A percentile compares a stretch with the other conserved stretches of the same genome.
Conservation (phyloP, 202 grass and related monocot genomes). For the Zoysia matrella region DNA sequence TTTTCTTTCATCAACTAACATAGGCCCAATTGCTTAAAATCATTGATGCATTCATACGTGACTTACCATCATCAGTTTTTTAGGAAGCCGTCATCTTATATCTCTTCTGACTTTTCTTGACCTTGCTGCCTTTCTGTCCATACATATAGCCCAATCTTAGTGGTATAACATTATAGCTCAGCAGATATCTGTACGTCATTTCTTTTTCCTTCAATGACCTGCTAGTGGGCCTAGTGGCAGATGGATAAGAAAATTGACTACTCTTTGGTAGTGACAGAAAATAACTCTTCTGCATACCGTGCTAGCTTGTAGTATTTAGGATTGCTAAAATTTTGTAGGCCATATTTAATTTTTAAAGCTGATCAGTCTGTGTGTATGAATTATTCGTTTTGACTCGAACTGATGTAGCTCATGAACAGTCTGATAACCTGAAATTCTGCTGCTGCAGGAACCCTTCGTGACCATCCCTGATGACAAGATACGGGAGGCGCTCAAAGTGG, state of each 20-base stretch:
- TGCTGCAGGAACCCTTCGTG: too few relatives aligned
- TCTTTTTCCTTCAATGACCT: too few relatives aligned
- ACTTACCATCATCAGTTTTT: constrained; percentile 2
- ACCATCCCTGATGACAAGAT: too few relatives aligned
- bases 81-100: constrained; percentile 13
- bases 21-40: constrained; percentile 25
- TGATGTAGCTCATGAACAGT: not conserved
- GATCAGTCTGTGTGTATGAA: not conserved
- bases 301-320: not conserved
- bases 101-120: constrained; percentile 19
- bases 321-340: not conserved
- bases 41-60: not conserved
- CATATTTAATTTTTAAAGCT: not conserved
- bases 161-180: too few relatives aligned
- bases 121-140: constrained; percentile 27
- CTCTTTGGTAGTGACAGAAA: constrained; percentile 4
- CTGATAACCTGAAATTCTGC: too few relatives aligned
- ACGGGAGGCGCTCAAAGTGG: constrained; percentile 86
- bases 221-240: constrained; percentile 24
- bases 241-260: constrained; percentile 19
- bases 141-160: not conserved
- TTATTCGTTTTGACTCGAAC: constrained; percentile 1
- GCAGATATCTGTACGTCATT: not conserved
- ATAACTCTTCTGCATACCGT: not conserved
- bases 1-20: constrained; percentile 32